These are phyloP conservation scores for Serendipita indica DNA, from an alignment of 768 basidiomycete genomes.

Conservation along the genomic window DNA sequence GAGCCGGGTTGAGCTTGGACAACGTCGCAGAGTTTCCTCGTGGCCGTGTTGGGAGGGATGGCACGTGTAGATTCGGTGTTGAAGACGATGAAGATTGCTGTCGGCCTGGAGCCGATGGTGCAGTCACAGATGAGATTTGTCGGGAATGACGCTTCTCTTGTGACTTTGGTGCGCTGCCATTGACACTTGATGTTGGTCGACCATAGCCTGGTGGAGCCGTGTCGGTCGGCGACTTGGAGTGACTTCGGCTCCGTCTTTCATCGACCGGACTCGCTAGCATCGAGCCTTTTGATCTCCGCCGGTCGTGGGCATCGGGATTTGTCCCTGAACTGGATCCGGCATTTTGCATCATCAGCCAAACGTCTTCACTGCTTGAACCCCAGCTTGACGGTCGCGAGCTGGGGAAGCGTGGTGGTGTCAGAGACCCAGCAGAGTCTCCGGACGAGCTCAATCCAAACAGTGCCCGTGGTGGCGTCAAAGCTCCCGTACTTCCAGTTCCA, in stretches of 20 bases:
- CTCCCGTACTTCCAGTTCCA: neutral
- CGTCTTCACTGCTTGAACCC: slow-evolving; percentile 4
- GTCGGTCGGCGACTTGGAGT: neutral
- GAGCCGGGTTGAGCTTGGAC: too few relatives aligned
- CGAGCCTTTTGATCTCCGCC: neutral
- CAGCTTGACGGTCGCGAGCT: slow-evolving; percentile 1
- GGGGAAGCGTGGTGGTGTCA: neutral
- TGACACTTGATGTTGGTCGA: too few relatives aligned
- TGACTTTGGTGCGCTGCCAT: too few relatives aligned
- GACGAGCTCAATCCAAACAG: neutral
- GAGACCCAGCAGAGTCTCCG: slow-evolving; percentile 1
- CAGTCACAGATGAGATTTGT: too few relatives aligned
- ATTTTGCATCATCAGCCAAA: neutral
- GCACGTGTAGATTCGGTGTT: too few relatives aligned
- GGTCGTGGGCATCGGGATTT: neutral
- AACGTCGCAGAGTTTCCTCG: too few relatives aligned
- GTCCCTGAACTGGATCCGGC: neutral
- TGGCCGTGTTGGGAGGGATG: too few relatives aligned
- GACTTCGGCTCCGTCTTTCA: neutral
- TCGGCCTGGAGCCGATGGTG: too few relatives aligned
- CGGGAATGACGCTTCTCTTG: too few relatives aligned
- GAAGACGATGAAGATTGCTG: too few relatives aligned
- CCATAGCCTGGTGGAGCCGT: too few relatives aligned
- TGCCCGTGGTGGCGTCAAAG: slow-evolving; percentile 1
- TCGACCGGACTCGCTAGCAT: neutral